phyloP scores from a whole-genome alignment of 2,329 filamentous ascomycete species.

The Helotiales sp. region DNA sequence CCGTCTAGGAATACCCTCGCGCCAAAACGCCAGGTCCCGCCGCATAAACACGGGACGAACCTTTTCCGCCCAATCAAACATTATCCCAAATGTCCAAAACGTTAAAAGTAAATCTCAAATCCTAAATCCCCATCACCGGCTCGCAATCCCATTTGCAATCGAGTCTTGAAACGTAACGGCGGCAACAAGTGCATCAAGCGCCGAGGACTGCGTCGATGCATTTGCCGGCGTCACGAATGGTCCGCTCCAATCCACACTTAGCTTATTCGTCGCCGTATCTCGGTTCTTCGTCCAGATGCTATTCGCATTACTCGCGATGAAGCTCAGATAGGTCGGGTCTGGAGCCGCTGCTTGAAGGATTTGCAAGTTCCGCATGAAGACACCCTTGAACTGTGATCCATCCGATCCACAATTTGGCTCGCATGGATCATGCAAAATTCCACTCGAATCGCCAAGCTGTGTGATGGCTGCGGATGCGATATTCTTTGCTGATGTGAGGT shows the following conservation, averaged over 20 bases:
- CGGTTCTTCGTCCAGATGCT: constrained; percentile 64
- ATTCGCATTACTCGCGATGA: constrained; percentile 63
- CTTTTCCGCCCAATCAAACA: background rate
- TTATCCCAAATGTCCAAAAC: background rate
- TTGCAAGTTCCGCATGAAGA: constrained; percentile 66
- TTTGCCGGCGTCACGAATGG: constrained; percentile 51
- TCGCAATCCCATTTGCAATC: constrained; percentile 9
- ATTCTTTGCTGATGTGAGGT: constrained; percentile 45
- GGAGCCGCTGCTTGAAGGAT: constrained; percentile 50
- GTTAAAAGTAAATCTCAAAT: background rate
- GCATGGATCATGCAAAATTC: constrained; percentile 55
- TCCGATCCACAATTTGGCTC: constrained; percentile 49
- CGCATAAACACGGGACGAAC: constrained; percentile 5
- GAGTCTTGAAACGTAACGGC: constrained; percentile 38
- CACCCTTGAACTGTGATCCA: constrained; percentile 69
- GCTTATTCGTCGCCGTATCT: constrained; percentile 41
- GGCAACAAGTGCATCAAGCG: constrained; percentile 67
- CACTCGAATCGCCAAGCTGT: constrained; percentile 42
- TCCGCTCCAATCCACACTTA: constrained; percentile 66
- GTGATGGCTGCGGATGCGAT: constrained; percentile 55
- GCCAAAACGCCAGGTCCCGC: background rate
- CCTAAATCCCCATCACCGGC: background rate
- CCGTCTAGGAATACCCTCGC: background rate
- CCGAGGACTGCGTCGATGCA: constrained; percentile 64
- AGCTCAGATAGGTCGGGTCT: constrained; percentile 48